Conservation (phyloP, 23 red algal genomes). For the Gracilaria gracilis region DNA sequence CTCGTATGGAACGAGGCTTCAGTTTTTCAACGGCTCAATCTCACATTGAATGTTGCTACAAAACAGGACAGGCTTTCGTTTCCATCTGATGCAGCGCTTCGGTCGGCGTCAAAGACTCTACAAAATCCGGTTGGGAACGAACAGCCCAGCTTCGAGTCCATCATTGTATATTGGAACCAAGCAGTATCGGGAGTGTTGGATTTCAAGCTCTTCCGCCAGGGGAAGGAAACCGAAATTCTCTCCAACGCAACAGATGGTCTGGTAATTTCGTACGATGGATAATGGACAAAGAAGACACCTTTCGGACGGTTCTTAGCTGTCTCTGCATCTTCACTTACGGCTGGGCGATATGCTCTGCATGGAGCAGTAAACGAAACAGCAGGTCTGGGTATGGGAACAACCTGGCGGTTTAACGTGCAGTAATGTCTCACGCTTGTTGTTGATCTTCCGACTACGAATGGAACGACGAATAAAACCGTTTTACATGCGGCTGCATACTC, state of each 20-base stretch:
- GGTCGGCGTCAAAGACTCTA: neutral
- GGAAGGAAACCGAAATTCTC: neutral
- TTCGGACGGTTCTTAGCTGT: constrained; percentile 11
- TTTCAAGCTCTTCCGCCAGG: constrained; percentile 21
- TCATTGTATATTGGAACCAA: constrained; percentile 7
- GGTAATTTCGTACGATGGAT: neutral
- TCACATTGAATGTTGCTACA: neutral
- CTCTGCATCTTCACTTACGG: neutral
- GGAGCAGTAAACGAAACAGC: constrained; percentile 16
- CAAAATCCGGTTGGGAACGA: neutral
- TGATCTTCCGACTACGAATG: constrained; percentile 10
- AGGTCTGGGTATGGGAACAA: neutral
- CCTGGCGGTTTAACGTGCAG: constrained; percentile 36
- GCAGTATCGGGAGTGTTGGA: neutral
- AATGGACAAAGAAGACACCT: constrained; percentile 4
- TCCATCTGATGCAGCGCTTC: constrained; percentile 6
- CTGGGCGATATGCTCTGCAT: neutral
- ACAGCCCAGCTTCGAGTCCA: neutral
- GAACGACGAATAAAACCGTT: constrained; percentile 9
- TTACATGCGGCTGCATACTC: constrained; percentile 53
- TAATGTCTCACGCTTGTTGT: neutral
- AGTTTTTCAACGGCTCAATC: neutral
- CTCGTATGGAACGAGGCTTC: neutral
- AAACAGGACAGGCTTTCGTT: neutral
- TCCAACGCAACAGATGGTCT: neutral